Base-by-base conservation (phyloP, 192 early-diverging fungal species). In the Phycomyces blakesleeanus region DNA sequence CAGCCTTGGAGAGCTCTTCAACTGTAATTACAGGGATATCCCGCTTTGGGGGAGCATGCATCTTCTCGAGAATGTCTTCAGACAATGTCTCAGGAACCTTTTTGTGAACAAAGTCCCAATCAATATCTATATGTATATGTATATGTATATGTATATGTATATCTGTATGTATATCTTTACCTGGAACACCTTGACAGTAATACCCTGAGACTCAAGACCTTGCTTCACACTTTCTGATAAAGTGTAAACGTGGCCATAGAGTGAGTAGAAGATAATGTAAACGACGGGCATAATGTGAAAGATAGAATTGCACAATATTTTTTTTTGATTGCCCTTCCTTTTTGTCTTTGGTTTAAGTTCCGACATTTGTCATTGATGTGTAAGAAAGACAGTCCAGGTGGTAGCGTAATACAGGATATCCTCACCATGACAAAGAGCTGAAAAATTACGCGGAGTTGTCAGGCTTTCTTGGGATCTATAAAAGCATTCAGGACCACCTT, bases 191-290 rank as follows among this genome's bases (percentile, higher is more conserved):
- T 69, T 70, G 18, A 69, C 75, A 24, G 70, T 29, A 8, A 47
- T 44, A 29, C 71, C 71, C 52, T 62, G 53, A 49, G 75, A 73
- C 62, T 88, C 70, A 27, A 89, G 67, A 12, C 92, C 92, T 58
- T 81, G 75, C 67, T 88, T 75, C 38, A 91, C 61, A 9, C 69
- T 73, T 63, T 87, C 65, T 51, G 87, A 89, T 12, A 94, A 64
- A 16, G 59, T 82, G 67, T 83, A 81, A 74, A 91, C 73, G 78
- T 94, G 92, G 40, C 84, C 83, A 69, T 85, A 87, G 24, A 63
- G 38, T 22, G 71, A 63, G 37, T 73, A 73, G 9, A 67, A 58
- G 29, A 73, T 62, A 39, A 73, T 73, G 18, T 68, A 73, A 15
- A 73, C 61, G 24, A 59, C 67, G 49, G 71, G 60, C 55, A 69